phyloP scores from a whole-genome alignment of 1,284 basidiomycete species.

The Inonotus hispidus region DNA sequence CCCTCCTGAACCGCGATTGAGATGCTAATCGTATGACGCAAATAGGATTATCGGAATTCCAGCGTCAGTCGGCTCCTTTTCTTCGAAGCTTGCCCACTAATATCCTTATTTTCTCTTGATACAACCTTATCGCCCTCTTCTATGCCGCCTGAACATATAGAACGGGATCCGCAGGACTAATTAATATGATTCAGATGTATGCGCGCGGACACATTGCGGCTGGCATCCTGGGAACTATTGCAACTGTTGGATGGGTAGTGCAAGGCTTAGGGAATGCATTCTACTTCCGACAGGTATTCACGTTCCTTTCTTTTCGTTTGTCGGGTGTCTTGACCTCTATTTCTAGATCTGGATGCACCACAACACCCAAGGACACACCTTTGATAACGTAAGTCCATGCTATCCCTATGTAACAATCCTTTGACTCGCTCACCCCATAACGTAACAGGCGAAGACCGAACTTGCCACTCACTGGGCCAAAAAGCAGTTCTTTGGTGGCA shows the following conservation, averaged over 20 bases:
- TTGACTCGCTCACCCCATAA: constrained; percentile 18
- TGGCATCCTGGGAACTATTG: constrained; percentile 72
- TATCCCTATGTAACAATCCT: background rate
- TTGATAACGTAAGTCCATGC: constrained; percentile 59
- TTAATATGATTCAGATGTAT: constrained; percentile 84
- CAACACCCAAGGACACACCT: constrained; percentile 74
- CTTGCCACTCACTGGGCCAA: constrained; percentile 82
- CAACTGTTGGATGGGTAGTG: constrained; percentile 83
- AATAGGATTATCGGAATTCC: constrained; percentile 83
- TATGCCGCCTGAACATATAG: constrained; percentile 35
- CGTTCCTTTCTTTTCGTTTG: constrained; percentile 2
- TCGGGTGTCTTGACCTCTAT: background rate
- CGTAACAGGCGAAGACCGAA: constrained; percentile 73
- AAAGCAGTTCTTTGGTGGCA: constrained; percentile 80
- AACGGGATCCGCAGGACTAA: constrained; percentile 93
- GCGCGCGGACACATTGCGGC: constrained; percentile 59
- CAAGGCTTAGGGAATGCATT: constrained; percentile 82
- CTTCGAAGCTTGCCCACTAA: background rate
- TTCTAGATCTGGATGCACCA: constrained; percentile 80
- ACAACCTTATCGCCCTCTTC: background rate
- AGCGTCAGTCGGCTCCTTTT: constrained; percentile 35
- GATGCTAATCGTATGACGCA: constrained; percentile 3
- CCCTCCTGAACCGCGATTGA: constrained; percentile 12
- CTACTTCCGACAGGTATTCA: constrained; percentile 75
- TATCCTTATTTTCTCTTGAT: background rate